A percentile compares a stretch with the other conserved stretches of the same genome.
Evolutionary conservation across 768 basidiomycete species (phyloP).

Genomic region (Russula earlei): DNA sequence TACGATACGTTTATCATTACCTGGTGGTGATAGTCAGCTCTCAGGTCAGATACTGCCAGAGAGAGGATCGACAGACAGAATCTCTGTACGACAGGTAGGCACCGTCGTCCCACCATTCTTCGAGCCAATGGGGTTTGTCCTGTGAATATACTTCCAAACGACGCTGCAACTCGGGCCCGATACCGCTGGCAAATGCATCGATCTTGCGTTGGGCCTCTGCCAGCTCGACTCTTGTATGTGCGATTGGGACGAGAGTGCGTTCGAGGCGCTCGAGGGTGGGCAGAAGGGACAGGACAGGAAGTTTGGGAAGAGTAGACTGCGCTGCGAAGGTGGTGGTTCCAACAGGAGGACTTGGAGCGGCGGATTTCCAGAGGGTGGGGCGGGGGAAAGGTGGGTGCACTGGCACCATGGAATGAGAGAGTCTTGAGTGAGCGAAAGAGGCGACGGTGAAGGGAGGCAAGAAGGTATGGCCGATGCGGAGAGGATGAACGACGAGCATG

Average conservation of each 20-base stretch:
- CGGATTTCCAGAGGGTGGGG: constrained; percentile 60
- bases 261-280: constrained; percentile 63
- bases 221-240: constrained; percentile 53
- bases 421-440: not conserved
- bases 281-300: constrained; percentile 67
- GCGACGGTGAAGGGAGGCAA: not conserved
- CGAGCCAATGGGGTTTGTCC: constrained; percentile 69
- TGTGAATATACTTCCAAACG: constrained; percentile 47
- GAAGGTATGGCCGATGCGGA: not conserved
- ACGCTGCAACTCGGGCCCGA: constrained; percentile 47
- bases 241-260: constrained; percentile 62
- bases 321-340: constrained; percentile 53
- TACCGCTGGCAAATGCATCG: constrained; percentile 45
- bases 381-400: constrained; percentile 24
- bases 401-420: not conserved
- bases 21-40: constrained; percentile 27
- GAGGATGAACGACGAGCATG: not conserved
- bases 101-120: constrained; percentile 89
- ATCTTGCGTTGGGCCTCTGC: constrained; percentile 49
- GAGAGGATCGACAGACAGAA: constrained; percentile 41
- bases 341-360: constrained; percentile 46
- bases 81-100: constrained; percentile 83
- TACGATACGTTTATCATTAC: constrained; percentile 91
- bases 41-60: not conserved
- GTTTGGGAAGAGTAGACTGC: constrained; percentile 52